phyloP scores from a whole-genome alignment of 2,329 filamentous ascomycete species.

The Zopfia rhizophila region DNA sequence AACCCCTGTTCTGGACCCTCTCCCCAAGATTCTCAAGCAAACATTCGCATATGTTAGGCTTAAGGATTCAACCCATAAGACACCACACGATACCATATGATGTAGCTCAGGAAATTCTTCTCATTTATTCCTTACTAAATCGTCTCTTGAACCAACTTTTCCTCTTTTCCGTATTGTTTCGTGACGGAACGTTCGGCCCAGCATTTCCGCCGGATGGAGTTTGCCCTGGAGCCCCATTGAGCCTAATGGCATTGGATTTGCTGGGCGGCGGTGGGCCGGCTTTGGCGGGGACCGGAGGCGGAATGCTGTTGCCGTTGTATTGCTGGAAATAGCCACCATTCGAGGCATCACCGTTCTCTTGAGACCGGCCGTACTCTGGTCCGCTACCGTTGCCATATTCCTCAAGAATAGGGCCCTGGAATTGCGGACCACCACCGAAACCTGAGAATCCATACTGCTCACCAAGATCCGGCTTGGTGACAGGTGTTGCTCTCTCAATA shows the following conservation, averaged over 20 bases:
- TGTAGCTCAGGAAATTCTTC: background rate
- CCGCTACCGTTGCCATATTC: constrained; percentile 44
- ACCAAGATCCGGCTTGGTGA: constrained; percentile 44
- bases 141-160: constrained; percentile 89
- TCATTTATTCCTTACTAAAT: constrained; percentile 73
- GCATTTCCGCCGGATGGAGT: constrained; percentile 16
- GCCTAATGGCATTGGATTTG: constrained; percentile 29
- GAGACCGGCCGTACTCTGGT: constrained; percentile 9
- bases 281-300: constrained; percentile 35
- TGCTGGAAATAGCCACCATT: constrained; percentile 32
- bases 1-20: constrained; percentile 9
- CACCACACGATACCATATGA: too few species aligned
- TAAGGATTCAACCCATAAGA: constrained; percentile 3
- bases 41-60: constrained; percentile 15
- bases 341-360: background rate
- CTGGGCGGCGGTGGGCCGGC: constrained; percentile 15
- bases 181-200: constrained; percentile 32
- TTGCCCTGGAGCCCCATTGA: constrained; percentile 24
- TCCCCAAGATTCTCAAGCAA: constrained; percentile 16
- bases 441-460: constrained; percentile 69
- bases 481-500: constrained; percentile 74
- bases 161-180: constrained; percentile 70
- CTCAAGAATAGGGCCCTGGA: constrained; percentile 53
- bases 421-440: constrained; percentile 57
- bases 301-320: constrained; percentile 27